Percentiles rank a stretch among this genome's conserved stretches.
Conservation (phyloP, 129 eudicot genomes). For the Lactuca saligna region DNA sequence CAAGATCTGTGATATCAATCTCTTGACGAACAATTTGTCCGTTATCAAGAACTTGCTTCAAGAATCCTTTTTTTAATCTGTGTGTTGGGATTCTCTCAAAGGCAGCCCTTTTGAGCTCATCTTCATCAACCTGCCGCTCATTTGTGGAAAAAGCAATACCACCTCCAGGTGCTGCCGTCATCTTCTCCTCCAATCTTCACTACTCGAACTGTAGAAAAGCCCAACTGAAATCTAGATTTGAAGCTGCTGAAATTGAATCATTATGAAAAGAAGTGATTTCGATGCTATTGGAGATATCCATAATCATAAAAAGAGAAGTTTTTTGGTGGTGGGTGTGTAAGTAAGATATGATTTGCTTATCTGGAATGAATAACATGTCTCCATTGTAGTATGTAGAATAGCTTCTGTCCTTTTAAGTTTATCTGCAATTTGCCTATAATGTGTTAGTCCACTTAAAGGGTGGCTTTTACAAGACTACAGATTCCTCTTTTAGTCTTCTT, state of each 20-base stretch:
- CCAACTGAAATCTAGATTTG: neutral
- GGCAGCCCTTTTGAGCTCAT: conserved; percentile 46
- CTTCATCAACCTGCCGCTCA: conserved; percentile 26
- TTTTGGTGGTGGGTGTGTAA: too few species aligned
- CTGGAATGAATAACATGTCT: neutral
- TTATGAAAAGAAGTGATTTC: neutral
- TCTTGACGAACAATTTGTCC: conserved; percentile 51
- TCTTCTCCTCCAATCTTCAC: conserved; percentile 3
- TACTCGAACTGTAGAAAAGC: neutral
- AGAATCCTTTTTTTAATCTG: conserved; percentile 38
- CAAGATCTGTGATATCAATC: conserved; percentile 50
- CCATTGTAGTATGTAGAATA: neutral
- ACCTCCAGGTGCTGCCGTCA: conserved; percentile 27
- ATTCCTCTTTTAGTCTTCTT: too few species aligned
- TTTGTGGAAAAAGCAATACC: conserved; percentile 39
- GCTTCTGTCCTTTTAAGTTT: neutral
- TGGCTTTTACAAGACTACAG: neutral
- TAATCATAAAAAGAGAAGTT: neutral
- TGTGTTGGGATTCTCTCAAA: conserved; percentile 39
- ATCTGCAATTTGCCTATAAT: neutral
- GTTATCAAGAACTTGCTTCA: conserved; percentile 34
- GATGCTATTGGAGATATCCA: neutral
- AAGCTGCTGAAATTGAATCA: neutral
- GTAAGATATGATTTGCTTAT: too few species aligned
- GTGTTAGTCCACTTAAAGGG: neutral